Evolutionary conservation across 495 filamentous ascomycete species (phyloP), one percentile per base, ranked within the genome.

Genomic region (Staphylotrichum longicolle): DNA sequence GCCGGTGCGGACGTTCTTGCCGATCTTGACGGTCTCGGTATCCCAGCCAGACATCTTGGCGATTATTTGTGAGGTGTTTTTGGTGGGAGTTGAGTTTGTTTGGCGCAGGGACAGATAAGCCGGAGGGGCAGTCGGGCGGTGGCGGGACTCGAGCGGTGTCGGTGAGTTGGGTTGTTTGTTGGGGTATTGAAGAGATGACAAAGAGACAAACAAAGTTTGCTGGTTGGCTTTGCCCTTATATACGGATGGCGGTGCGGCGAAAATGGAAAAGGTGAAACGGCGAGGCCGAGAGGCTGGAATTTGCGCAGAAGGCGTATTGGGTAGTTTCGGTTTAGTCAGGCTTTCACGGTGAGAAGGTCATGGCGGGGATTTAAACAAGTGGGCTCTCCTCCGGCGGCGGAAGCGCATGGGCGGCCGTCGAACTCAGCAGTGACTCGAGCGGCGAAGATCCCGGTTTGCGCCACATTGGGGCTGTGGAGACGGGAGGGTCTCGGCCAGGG

Each of bases 11-110:
- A 83, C 79, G 77, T 90, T 93, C 81, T 83, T 87, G 66, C 94
- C 94, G 71, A 99, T 99, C 84, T 91, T 96, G 72, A 92, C 95
- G 66, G 89, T 88, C 27, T 60, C 68, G 64, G 80, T 75, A 68
- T 96, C 90, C 93, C 93, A 96, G 66, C 56, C 82, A 83, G 87
- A 77, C 79, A 82, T 81, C 50, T 71, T 80, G 74, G 69, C 35
- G 48, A 27, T 46, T 53, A 41, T 46, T 54, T 57, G 6, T 39
- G 37, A 10, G 37, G 37, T 39, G 37, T 39, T 39, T 39, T 6
- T 39, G 37, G 37, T 39, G 37, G 37, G 37, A 42, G 33, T 44
- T 63, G n/a, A 37, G 49, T 37, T 11, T 27, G 37, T 59, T 52
- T 39, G 37, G 6, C 10, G 6, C 6, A 39, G 10, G 37, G 37